Evolutionary conservation across 2,329 filamentous ascomycete genomes (phyloP).

Genomic region (Triangularia verruculosa): DNA sequence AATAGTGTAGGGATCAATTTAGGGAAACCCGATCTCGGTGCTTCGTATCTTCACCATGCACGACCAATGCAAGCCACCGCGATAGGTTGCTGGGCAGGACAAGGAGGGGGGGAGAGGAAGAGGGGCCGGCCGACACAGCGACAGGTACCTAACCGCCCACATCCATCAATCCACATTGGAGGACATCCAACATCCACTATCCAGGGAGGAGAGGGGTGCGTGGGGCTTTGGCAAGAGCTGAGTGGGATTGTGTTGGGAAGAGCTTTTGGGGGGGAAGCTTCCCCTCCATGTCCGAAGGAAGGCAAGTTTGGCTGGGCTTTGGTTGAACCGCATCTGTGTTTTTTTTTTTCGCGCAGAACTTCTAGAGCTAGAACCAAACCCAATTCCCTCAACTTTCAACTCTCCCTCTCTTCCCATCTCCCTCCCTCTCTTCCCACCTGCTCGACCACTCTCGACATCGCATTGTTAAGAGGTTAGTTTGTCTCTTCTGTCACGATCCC

Average conservation of each 20-base stretch:
- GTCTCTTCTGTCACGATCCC: neutral
- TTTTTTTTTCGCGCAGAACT: conserved; percentile 24
- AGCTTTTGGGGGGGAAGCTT: conserved; percentile 19
- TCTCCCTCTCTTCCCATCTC: neutral
- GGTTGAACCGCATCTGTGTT: conserved; percentile 11
- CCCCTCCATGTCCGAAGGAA: conserved; percentile 12
- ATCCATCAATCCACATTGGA: conserved; percentile 12
- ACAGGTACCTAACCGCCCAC: conserved; percentile 4
- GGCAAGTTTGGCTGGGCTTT: conserved; percentile 13
- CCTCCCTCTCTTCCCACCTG: neutral
- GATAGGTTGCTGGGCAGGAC: neutral
- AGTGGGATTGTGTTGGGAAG: conserved; percentile 26
- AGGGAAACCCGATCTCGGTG: neutral
- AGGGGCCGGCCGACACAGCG: neutral
- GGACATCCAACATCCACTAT: neutral
- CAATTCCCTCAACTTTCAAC: conserved; percentile 15
- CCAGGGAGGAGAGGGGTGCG: conserved; percentile 15
- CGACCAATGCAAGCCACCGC: conserved; percentile 2
- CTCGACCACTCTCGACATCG: neutral
- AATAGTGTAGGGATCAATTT: neutral
- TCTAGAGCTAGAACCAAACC: conserved; percentile 7
- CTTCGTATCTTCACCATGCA: conserved; percentile 4
- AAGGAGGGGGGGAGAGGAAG: neutral
- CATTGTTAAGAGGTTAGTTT: conserved; percentile 15
- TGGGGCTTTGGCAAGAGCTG: conserved; percentile 17